Percentiles rank a stretch among this genome's conserved stretches.
Evolutionary conservation across 1,139 yeast genomes (phyloP).

Genomic region (Taphrina populina): DNA sequence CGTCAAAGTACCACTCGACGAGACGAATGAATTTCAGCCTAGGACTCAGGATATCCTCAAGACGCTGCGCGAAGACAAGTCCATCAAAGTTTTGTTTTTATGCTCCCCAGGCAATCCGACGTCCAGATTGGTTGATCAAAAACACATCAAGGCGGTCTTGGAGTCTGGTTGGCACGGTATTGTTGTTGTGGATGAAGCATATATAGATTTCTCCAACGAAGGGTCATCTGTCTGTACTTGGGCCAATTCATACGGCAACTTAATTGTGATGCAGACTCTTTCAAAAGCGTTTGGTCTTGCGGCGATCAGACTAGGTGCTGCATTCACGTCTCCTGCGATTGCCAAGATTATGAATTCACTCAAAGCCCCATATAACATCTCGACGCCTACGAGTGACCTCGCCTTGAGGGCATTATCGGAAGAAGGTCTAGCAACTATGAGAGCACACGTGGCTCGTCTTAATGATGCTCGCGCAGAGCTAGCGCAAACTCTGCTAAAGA

Average conservation of each 20-base stretch:
- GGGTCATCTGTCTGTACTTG: slow-evolving; percentile 75
- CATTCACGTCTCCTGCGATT: slow-evolving; percentile 62
- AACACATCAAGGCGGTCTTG: slow-evolving; percentile 55
- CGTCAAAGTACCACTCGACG: slow-evolving; percentile 66
- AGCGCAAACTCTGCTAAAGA: slow-evolving; percentile 55
- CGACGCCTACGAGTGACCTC: slow-evolving; percentile 72
- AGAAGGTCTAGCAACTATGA: slow-evolving; percentile 62
- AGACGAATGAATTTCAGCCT: slow-evolving; percentile 45
- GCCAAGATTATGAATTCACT: slow-evolving; percentile 73
- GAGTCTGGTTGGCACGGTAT: slow-evolving; percentile 68
- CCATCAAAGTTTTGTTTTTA: slow-evolving; percentile 66
- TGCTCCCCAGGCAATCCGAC: slow-evolving; percentile 99
- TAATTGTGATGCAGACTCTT: slow-evolving; percentile 85
- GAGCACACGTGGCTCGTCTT: slow-evolving; percentile 54
- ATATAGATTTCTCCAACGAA: slow-evolving; percentile 67
- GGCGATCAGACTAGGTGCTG: slow-evolving; percentile 86
- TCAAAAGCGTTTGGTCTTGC: slow-evolving; percentile 96
- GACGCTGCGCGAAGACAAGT: slow-evolving; percentile 49
- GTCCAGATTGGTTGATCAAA: slow-evolving; percentile 59
- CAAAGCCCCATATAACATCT: slow-evolving; percentile 94
- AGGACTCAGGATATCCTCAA: slow-evolving; percentile 51
- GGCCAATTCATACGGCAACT: slow-evolving; percentile 76
- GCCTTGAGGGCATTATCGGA: slow-evolving; percentile 70
- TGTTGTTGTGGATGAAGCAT: slow-evolving; percentile 90
- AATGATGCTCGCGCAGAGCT: slow-evolving; percentile 58